Evolutionary conservation across 1,284 basidiomycete genomes (phyloP), one percentile per base, ranked within the genome.

Genomic region (Cryptococcus sp.): DNA sequence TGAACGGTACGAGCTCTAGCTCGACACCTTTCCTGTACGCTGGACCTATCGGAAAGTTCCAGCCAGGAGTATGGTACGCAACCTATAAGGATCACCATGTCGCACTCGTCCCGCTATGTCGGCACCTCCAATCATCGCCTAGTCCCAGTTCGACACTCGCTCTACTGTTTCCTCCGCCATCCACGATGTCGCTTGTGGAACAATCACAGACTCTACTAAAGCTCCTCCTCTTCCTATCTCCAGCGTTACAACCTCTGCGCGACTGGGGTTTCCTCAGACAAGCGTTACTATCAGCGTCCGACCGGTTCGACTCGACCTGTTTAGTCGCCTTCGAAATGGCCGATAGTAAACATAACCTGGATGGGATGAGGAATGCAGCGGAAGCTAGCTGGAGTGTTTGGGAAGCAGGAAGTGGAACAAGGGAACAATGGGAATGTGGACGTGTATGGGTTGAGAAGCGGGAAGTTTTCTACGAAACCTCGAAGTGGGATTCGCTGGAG

Each of bases 401-500:
- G 70, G 63, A 74, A 48, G 71, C 67, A 10, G 70, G 70, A 37
- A 69, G 70, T 16, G 69, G 70, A 3, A 46, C 59, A 0, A 41
- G 69, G 25, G 71, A 77, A n/a, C 87, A 89, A 55, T 93, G 90
- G 90, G 91, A 93, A 69, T 84, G 91, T 78, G 89, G 88, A 0
- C 83, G 87, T 50, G 85, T 91, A 18, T 97, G 93, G 88, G 84
- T 88, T 1, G 92, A 97, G 74, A 94, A 94, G 76, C 78, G 87
- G 25, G 90, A 93, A 68, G 83, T 96, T n/a, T 91, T 97, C 66
- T 96, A 93, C 70, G 86, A 90, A 64, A 82, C 84, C 53, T 83
- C 80, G 2, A 79, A 80, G 46, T 93, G 89, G 84, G 82, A 87
- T 61, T 82, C 91, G 0, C 66, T 86, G 36, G 83, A 86, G 56